Conservation (phyloP, 2,329 filamentous ascomycete genomes). For the Capronia americana region DNA sequence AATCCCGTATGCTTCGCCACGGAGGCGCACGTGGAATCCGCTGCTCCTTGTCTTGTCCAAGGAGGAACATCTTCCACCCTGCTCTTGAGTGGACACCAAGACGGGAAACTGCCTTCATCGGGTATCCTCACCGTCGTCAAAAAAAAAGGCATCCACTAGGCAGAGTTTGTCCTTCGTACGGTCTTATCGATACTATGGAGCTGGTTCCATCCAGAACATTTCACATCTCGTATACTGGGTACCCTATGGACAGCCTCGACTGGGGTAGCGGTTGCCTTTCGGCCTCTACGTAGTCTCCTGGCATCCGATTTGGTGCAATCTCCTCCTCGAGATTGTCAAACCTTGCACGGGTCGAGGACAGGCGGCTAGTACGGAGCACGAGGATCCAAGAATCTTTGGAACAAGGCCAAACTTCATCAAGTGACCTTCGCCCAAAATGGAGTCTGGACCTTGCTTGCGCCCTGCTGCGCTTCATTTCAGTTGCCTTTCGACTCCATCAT, state of each 20-base stretch:
- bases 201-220: neutral
- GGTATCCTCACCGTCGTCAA: neutral
- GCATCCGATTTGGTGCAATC: neutral
- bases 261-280: neutral
- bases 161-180: neutral
- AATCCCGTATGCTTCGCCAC: neutral
- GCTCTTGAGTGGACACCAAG: neutral
- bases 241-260: neutral
- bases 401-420: neutral
- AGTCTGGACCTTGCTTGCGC: neutral
- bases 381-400: neutral
- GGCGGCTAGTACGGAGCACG: neutral
- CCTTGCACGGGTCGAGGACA: neutral
- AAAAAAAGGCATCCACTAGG: conserved; percentile 5
- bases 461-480: neutral
- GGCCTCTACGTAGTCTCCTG: neutral
- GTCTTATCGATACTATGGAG: neutral
- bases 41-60: neutral
- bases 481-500: neutral
- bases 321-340: neutral
- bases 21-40: neutral
- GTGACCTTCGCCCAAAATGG: neutral
- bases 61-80: neutral
- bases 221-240: neutral
- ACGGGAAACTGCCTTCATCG: conserved; percentile 1